Percentiles rank a stretch among this genome's conserved stretches.
These are phyloP conservation scores for Aureobasidium uvarum DNA, from an alignment of 2,329 filamentous ascomycete genomes.

Conservation along the genomic window DNA sequence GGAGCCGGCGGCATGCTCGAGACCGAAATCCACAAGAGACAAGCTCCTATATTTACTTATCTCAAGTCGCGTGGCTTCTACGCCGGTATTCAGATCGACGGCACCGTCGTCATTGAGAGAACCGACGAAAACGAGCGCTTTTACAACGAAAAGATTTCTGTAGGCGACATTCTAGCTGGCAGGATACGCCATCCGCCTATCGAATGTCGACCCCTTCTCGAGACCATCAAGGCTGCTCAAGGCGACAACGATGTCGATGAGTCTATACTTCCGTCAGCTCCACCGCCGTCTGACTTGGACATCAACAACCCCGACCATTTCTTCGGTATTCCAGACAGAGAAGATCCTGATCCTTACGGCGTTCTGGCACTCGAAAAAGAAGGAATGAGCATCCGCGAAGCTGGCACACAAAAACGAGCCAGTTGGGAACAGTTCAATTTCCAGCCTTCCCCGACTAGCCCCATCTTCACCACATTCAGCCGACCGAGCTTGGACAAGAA, in stretches of 20 bases:
- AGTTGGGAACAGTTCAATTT: conserved; percentile 80
- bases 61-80: conserved; percentile 88
- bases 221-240: conserved; percentile 85
- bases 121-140: conserved; percentile 87
- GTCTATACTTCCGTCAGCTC: conserved; percentile 63
- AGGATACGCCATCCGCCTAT: conserved; percentile 58
- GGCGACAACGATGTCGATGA: conserved; percentile 74
- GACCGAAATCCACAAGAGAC: conserved; percentile 57
- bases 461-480: conserved; percentile 59
- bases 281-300: conserved; percentile 73
- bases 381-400: conserved; percentile 84
- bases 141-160: conserved; percentile 66
- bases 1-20: conserved; percentile 69
- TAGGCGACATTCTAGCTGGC: conserved; percentile 62
- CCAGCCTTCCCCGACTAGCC: conserved; percentile 72
- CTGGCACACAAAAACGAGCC: conserved; percentile 72
- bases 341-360: conserved; percentile 90
- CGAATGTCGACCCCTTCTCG: conserved; percentile 62
- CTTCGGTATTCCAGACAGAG: conserved; percentile 75
- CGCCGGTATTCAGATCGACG: conserved; percentile 81
- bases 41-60: conserved; percentile 76
- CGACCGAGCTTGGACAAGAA: conserved; percentile 64
- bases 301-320: conserved; percentile 50
- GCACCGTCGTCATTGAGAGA: conserved; percentile 80
- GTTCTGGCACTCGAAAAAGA: conserved; percentile 87